phyloP scores from a whole-genome alignment of 2,329 filamentous ascomycete genomes.

The Fragosphaeria purpurea region DNA sequence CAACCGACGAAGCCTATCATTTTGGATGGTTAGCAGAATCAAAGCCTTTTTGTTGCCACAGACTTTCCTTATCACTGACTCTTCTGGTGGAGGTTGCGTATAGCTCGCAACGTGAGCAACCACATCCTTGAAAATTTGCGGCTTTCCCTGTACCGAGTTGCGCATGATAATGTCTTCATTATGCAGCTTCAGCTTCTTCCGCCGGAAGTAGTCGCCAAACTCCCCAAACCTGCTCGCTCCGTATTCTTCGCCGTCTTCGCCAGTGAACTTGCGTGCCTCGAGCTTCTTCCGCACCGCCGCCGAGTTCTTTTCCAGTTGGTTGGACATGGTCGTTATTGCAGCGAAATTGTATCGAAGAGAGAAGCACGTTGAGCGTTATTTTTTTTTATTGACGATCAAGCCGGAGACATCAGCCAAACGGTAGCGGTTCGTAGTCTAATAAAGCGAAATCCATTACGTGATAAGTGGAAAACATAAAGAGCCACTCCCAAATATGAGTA shows the following conservation, averaged over 20 bases:
- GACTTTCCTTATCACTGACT: slow-evolving; percentile 33
- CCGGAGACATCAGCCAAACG: too few relatives aligned
- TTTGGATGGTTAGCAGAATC: background rate
- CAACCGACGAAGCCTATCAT: slow-evolving; percentile 58
- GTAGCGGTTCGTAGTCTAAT: too few relatives aligned
- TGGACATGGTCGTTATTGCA: slow-evolving; percentile 38
- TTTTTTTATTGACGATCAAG: too few relatives aligned
- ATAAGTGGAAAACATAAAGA: too few relatives aligned
- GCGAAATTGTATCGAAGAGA: too few relatives aligned
- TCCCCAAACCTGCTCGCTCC: slow-evolving; percentile 77
- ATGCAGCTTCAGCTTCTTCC: slow-evolving; percentile 95
- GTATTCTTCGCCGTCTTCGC: slow-evolving; percentile 87
- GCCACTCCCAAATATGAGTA: too few relatives aligned
- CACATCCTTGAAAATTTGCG: slow-evolving; percentile 80
- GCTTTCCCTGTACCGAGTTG: slow-evolving; percentile 56
- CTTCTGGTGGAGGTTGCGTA: slow-evolving; percentile 83
- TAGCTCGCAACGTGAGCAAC: slow-evolving; percentile 93
- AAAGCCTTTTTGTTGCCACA: too few relatives aligned
- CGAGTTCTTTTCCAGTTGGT: slow-evolving; percentile 53
- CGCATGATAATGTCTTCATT: slow-evolving; percentile 82
- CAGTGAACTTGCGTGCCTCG: slow-evolving; percentile 58
- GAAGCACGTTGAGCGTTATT: too few relatives aligned
- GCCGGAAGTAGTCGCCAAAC: slow-evolving; percentile 82
- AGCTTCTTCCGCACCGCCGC: slow-evolving; percentile 51
- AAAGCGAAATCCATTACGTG: too few relatives aligned